Base-by-base conservation (phyloP, 2,329 filamentous ascomycete species). In the Stylonectria norvegica region DNA sequence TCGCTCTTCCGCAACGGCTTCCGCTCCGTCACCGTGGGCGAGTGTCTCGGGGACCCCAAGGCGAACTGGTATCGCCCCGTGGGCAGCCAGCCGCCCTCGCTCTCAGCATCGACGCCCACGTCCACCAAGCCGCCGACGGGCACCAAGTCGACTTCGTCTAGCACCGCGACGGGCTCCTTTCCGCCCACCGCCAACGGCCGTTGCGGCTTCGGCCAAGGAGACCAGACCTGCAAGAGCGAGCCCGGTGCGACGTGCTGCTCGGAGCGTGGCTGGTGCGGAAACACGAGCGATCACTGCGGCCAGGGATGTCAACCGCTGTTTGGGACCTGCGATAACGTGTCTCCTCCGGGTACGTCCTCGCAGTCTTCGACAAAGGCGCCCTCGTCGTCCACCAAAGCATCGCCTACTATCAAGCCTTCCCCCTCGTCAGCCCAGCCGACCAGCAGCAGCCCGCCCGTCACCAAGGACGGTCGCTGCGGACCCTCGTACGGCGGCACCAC, bases 11-110 rank as follows among this genome's bases (percentile, higher is more conserved):
- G 52, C 3, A 65, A 68, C 36, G 72, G 71, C 1, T 69, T 68
- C 49, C 56, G 49, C 16, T 63, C 68, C 20, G 74, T 77, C 8
- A 75, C 76, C 1, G 71, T 64, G 1, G 60, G 60, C 8, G 68
- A 79, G 42, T 81, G 78, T 52, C 65, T 81, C 12, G 67, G 68
- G 9, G 76, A 81, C 50, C 61, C 73, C 5, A 50, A 60, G 6
- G 67, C 63, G 32, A 68, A 72, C 53, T 81, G 78, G 78, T 81
- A 81, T 57, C 50, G 59, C 10, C 27, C 37, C 12, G 60, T 64
- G 2, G 40, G 37, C 5, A 31, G 34, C 2, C 29, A 28, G 1
- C 30, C 45, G 3, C 33, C 41, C 35, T 17, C 17, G 14, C 16
- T 25, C 5, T 16, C 42, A 9, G 19, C 33, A 35, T 38, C 34